Evolutionary conservation across 1,284 basidiomycete genomes (phyloP).

Genomic region (Pyrrhoderma noxium): DNA sequence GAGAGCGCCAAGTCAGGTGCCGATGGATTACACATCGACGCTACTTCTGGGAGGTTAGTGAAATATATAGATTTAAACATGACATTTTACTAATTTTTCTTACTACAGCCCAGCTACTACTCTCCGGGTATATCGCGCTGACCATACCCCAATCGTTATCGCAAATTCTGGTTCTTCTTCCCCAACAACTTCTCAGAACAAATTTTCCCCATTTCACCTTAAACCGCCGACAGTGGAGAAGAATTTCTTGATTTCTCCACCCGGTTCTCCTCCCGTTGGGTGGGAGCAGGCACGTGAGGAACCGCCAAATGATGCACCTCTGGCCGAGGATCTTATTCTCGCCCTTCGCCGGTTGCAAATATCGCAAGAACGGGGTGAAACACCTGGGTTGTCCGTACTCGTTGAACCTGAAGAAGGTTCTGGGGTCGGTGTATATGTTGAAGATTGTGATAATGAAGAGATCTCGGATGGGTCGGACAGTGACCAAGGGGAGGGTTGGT

Average conservation of each 20-base stretch:
- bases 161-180: conserved; percentile 30
- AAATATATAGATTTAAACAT: conserved; percentile 14
- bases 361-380: conserved; percentile 31
- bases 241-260: conserved; percentile 97
- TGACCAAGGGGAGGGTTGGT: conserved; percentile 44
- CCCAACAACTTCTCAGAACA: conserved; percentile 35
- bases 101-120: conserved; percentile 40
- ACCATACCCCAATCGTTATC: conserved; percentile 47
- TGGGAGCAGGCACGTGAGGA: conserved; percentile 94
- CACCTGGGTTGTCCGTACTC: conserved; percentile 43
- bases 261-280: conserved; percentile 95
- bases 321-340: conserved; percentile 84
- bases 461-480: conserved; percentile 26
- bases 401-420: conserved; percentile 60
- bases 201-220: conserved; percentile 42
- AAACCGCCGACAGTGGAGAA: conserved; percentile 76
- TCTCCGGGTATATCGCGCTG: conserved; percentile 75
- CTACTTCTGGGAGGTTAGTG: conserved; percentile 43
- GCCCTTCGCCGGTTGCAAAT: conserved; percentile 64
- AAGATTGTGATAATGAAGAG: conserved; percentile 42
- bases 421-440: conserved; percentile 69
- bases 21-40: conserved; percentile 54
- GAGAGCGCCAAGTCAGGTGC: conserved; percentile 57
- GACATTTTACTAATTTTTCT: conserved; percentile 8
- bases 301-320: conserved; percentile 79